Percentiles rank a stretch among this genome's conserved stretches.
phyloP scores from a whole-genome alignment of 2,329 filamentous ascomycete genomes.

The Monilinia polystroma region DNA sequence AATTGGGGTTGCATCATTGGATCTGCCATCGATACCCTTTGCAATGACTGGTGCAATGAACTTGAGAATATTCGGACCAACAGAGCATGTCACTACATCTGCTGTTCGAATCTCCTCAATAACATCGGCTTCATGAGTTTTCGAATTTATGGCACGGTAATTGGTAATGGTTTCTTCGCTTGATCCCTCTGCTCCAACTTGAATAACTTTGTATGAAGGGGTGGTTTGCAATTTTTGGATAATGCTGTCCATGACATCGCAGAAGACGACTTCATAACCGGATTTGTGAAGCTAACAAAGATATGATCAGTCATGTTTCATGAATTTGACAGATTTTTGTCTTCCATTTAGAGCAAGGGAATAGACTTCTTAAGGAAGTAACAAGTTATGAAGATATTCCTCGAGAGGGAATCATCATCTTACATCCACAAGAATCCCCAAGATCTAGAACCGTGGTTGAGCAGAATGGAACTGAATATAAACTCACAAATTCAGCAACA shows the following conservation, averaged over 20 bases:
- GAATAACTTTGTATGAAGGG: constrained; percentile 84
- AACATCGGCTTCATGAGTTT: constrained; percentile 76
- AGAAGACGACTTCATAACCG: constrained; percentile 93
- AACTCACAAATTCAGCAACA: constrained; percentile 32
- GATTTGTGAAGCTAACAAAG: constrained; percentile 63
- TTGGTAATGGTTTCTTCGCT: constrained; percentile 82
- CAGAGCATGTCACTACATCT: constrained; percentile 92
- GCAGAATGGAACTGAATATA: too few relatives aligned
- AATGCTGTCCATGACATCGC: constrained; percentile 84
- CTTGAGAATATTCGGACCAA: constrained; percentile 92
- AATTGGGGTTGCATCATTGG: constrained; percentile 63
- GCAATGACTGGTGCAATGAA: constrained; percentile 96
- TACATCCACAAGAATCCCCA: neutral
- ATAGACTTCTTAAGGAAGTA: too few relatives aligned
- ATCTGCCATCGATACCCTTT: constrained; percentile 82
- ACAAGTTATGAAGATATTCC: too few relatives aligned
- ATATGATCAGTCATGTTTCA: constrained; percentile 17
- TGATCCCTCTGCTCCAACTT: constrained; percentile 83
- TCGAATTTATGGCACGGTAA: constrained; percentile 96
- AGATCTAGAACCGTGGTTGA: too few relatives aligned
- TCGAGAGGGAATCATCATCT: neutral
- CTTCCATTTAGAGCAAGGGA: neutral
- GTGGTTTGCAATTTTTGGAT: constrained; percentile 76
- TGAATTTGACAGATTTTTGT: neutral
- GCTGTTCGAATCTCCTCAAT: constrained; percentile 83